phyloP scores from a whole-genome alignment of 257 asterid species.

The Cinchona pubescens region DNA sequence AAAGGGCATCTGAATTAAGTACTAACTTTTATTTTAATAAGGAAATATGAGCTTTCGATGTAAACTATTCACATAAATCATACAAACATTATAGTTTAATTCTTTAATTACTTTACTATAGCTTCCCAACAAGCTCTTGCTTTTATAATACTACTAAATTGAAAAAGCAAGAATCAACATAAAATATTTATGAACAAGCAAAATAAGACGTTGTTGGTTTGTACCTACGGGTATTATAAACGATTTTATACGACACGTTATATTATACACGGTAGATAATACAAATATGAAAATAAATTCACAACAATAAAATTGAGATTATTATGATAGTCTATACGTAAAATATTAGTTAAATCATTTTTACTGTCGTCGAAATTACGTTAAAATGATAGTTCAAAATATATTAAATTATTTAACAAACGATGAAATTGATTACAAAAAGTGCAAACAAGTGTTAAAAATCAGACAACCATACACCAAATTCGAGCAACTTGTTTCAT shows the following conservation, averaged over 20 bases:
- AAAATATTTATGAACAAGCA: no score
- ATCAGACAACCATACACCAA: background rate
- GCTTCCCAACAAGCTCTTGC: no score
- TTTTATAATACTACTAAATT: no score
- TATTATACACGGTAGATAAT: background rate
- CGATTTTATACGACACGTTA: background rate
- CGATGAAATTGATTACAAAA: background rate
- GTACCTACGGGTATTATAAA: background rate
- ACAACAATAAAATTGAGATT: background rate
- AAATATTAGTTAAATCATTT: background rate
- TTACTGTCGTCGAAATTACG: background rate
- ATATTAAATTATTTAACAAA: background rate
- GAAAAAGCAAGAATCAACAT: no score
- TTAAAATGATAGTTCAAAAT: background rate
- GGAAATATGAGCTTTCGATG: no score
- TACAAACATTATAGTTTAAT: no score
- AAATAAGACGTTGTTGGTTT: no score
- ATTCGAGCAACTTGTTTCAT: background rate
- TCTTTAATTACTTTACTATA: no score
- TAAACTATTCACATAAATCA: no score
- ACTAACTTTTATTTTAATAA: no score
- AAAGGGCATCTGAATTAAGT: no score
- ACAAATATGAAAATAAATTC: background rate
- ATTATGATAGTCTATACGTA: background rate
- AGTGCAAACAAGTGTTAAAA: background rate